Percentiles rank a stretch among this genome's conserved stretches.
Evolutionary conservation across 2,329 filamentous ascomycete genomes (phyloP).

Genomic region (Claviceps maximensis): DNA sequence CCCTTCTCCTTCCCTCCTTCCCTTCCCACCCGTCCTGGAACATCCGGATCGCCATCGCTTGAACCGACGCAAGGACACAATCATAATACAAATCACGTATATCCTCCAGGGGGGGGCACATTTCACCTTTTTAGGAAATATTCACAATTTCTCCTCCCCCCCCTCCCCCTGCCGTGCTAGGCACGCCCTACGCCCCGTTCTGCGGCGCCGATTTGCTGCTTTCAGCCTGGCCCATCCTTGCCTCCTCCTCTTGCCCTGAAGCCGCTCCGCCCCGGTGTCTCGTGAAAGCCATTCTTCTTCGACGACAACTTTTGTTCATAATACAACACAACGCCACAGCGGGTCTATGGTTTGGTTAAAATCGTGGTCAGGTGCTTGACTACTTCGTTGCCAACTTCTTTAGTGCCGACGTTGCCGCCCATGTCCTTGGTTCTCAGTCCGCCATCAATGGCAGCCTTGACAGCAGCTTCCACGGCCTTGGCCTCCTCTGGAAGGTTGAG

Average conservation of each 20-base stretch:
- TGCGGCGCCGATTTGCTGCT: not conserved
- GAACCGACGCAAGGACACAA: not conserved
- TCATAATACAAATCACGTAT: not conserved
- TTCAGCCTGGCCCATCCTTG: not conserved
- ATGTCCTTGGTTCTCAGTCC: conserved; percentile 75
- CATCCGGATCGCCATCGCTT: not conserved
- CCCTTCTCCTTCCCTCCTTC: not conserved
- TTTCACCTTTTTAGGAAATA: not conserved
- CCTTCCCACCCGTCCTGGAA: not conserved
- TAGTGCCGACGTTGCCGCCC: conserved; percentile 59
- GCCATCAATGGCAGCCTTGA: conserved; percentile 64
- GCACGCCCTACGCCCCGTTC: not conserved
- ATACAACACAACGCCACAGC: not conserved
- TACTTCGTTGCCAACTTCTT: conserved; percentile 65
- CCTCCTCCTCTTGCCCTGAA: not conserved
- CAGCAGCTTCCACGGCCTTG: conserved; percentile 66
- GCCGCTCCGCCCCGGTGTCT: not conserved
- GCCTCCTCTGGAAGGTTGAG: conserved; percentile 68
- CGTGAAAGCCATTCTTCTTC: not conserved
- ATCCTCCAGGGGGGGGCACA: not conserved
- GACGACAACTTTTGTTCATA: not conserved
- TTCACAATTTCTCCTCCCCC: not conserved
- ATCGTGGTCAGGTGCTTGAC: conserved; percentile 56
- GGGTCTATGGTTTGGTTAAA: not conserved
- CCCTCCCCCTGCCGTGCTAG: not conserved